A percentile compares a stretch with the other conserved stretches of the same genome.
phyloP scores from a whole-genome alignment of 768 basidiomycete species.

The Rhizopogon vinicolor region DNA sequence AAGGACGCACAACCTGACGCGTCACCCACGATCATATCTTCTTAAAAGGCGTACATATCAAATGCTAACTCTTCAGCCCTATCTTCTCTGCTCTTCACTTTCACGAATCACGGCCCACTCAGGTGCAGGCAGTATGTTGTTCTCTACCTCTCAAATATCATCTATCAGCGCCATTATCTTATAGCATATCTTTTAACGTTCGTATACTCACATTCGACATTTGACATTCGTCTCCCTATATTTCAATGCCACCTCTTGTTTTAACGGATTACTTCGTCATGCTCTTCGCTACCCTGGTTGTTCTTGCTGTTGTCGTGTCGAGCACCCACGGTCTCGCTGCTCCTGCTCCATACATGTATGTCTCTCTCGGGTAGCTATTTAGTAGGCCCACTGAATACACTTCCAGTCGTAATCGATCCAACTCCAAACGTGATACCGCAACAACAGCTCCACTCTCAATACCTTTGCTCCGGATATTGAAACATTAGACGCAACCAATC shows the following conservation, averaged over 20 bases:
- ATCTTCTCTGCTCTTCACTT: background rate
- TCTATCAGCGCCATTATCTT: background rate
- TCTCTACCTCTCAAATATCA: background rate
- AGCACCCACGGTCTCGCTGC: background rate
- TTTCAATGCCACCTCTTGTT: background rate
- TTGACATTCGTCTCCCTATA: too few relatives aligned
- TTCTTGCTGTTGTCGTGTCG: background rate
- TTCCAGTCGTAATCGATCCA: background rate
- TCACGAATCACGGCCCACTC: background rate
- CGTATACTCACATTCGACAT: background rate
- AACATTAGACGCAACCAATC: too few relatives aligned
- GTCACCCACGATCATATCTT: too few relatives aligned
- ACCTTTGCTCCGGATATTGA: too few relatives aligned
- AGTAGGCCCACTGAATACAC: background rate
- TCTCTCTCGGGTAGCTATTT: background rate
- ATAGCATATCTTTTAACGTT: background rate
- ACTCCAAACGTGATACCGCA: background rate
- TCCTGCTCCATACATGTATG: background rate
- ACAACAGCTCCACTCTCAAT: too few relatives aligned
- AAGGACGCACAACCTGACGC: too few relatives aligned
- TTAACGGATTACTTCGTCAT: background rate
- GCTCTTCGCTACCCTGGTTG: background rate
- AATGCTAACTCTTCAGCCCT: too few relatives aligned
- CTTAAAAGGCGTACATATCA: too few relatives aligned
- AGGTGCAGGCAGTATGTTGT: background rate